Conservation (phyloP, 129 eudicot species). For the carrot (Daucus carota) region DH1_v3.0 NC_030381.2:24921001-24921500, state of each 20-base stretch:
- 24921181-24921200: neutral
- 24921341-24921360: conserved; percentile 19
- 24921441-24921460: neutral
- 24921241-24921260: conserved; percentile 46
- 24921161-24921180: neutral
- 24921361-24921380: conserved; percentile 20
- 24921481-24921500: neutral
- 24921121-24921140: neutral
- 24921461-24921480: neutral
- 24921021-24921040: neutral
- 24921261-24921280: conserved; percentile 30
- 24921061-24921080: neutral
- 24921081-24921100: neutral
- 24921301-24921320: conserved; percentile 10
- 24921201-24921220: no score
- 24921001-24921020: neutral
- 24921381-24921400: conserved; percentile 12
- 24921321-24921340: conserved; percentile 19
- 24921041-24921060: no score
- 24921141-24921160: neutral
- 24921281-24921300: neutral
- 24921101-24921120: neutral
- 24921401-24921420: neutral
- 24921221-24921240: conserved; percentile 14
- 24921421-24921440: neutral